Evolutionary conservation across 495 filamentous ascomycete genomes (phyloP).

Genomic region (Cercophora scortea): DNA sequence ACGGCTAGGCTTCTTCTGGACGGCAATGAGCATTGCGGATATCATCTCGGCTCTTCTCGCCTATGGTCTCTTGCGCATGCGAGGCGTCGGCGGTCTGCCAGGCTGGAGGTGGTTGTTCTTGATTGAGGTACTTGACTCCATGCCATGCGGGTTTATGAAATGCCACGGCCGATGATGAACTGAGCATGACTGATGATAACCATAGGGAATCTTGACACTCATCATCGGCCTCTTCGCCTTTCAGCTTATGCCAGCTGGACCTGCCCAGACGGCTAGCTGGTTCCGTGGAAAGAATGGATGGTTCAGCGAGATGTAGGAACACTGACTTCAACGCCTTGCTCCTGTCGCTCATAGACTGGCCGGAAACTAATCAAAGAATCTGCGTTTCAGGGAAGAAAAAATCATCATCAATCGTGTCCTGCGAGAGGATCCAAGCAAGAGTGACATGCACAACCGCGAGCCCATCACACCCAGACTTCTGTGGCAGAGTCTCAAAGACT

Average conservation of each 20-base stretch:
- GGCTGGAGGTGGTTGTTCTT: constrained; percentile 55
- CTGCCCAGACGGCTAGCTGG: constrained; percentile 60
- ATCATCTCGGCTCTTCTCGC: constrained; percentile 65
- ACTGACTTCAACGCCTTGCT: neutral
- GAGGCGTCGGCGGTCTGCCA: constrained; percentile 45
- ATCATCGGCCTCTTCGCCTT: constrained; percentile 57
- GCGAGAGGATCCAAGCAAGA: constrained; percentile 64
- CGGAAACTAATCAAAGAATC: neutral
- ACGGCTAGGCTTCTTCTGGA: constrained; percentile 49
- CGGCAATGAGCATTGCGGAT: constrained; percentile 54
- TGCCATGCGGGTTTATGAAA: neutral
- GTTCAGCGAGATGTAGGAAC: constrained; percentile 49
- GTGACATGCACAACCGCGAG: constrained; percentile 53
- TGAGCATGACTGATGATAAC: neutral
- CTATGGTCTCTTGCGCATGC: constrained; percentile 63
- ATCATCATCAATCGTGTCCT: constrained; percentile 71
- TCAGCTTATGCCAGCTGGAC: constrained; percentile 63
- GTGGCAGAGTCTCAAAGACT: constrained; percentile 57
- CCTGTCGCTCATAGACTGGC: neutral
- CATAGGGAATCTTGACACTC: constrained; percentile 45
- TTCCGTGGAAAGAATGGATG: constrained; percentile 66
- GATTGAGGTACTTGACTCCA: constrained; percentile 12
- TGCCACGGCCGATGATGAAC: neutral
- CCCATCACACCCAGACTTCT: constrained; percentile 53
- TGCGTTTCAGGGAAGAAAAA: constrained; percentile 43